These are phyloP conservation scores for Parathielavia hyrcaniae DNA, from an alignment of 495 filamentous ascomycete genomes.

Conservation along the genomic window DNA sequence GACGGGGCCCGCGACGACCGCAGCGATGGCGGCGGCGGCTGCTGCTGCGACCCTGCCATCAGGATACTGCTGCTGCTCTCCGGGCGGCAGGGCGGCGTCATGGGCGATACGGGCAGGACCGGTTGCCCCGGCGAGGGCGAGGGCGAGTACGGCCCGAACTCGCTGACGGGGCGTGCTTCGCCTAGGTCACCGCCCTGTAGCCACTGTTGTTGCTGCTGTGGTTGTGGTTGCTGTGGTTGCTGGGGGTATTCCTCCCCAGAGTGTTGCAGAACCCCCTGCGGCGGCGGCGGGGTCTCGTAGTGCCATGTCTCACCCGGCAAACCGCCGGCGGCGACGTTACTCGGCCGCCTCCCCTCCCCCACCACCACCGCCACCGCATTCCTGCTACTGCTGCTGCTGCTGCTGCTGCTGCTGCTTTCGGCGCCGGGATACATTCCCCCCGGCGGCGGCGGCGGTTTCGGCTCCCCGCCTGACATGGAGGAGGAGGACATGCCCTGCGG, in stretches of 20 bases:
- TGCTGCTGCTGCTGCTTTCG: not conserved
- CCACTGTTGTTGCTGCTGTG: not conserved
- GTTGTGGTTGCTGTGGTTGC: not conserved
- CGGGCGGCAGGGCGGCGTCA: constrained; percentile 11
- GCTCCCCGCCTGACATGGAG: not conserved
- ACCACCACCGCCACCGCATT: not conserved
- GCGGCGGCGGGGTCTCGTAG: constrained; percentile 6
- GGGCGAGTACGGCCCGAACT: constrained; percentile 1
- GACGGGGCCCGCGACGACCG: constrained; percentile 4
- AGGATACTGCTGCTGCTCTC: constrained; percentile 8
- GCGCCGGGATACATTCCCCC: not conserved
- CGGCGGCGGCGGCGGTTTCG: not conserved
- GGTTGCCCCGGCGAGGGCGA: not conserved
- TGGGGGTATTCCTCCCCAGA: not conserved
- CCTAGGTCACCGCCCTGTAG: not conserved
- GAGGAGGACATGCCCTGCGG: constrained; percentile 12
- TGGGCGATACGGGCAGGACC: constrained; percentile 13
- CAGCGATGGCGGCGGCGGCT: not conserved
- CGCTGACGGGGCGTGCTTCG: constrained; percentile 7
- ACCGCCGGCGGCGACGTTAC: not conserved
- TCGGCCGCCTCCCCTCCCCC: not conserved
- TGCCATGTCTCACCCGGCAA: not conserved
- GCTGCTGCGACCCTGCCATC: not conserved
- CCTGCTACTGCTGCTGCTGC: not conserved
- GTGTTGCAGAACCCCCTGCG: not conserved